These are phyloP conservation scores for Spizellomyces sp. DNA, from an alignment of 192 early-diverging fungal species.

Conservation along the genomic window DNA sequence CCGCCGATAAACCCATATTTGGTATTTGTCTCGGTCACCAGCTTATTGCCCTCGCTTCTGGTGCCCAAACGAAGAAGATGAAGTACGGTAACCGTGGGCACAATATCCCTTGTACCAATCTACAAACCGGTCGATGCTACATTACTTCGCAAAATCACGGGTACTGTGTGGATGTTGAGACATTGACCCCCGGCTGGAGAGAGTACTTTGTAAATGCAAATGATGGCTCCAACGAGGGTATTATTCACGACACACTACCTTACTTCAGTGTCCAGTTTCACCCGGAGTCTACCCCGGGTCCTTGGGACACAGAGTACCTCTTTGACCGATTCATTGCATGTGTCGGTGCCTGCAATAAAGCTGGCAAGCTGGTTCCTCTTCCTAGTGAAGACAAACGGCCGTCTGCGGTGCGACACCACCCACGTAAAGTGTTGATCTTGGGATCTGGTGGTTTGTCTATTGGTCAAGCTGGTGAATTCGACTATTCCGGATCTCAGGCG, in stretches of 20 bases:
- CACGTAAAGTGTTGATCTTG: conserved; percentile 91
- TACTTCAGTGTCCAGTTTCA: conserved; percentile 99
- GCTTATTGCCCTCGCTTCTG: conserved; percentile 89
- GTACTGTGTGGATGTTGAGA: conserved; percentile 86
- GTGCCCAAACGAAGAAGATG: conserved; percentile 93
- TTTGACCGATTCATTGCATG: conserved; percentile 93
- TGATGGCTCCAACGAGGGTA: conserved; percentile 98
- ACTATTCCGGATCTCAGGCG: conserved; percentile 96
- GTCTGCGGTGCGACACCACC: conserved; percentile 56
- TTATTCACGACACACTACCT: conserved; percentile 85
- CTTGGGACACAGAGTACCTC: conserved; percentile 95
- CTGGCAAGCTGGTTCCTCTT: conserved; percentile 74
- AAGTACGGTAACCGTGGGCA: conserved; percentile 99
- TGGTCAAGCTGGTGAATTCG: conserved; percentile 99
- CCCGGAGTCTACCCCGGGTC: conserved; percentile 94
- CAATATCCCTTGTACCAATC: conserved; percentile 98
- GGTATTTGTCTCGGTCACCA: conserved; percentile 99
- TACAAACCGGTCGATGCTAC: conserved; percentile 95
- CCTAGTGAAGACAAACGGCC: conserved; percentile 57
- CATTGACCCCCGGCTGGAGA: conserved; percentile 72
- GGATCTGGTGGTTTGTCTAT: conserved; percentile 97
- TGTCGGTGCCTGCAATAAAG: conserved; percentile 66
- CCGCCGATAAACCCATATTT: conserved; percentile 87
- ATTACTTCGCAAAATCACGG: conserved; percentile 99
- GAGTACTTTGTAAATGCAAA: conserved; percentile 98